Percentiles rank a stretch among this genome's conserved stretches.
phyloP scores from a whole-genome alignment of 169 alveolate genomes.

The Plasmodium falciparum region DNA sequence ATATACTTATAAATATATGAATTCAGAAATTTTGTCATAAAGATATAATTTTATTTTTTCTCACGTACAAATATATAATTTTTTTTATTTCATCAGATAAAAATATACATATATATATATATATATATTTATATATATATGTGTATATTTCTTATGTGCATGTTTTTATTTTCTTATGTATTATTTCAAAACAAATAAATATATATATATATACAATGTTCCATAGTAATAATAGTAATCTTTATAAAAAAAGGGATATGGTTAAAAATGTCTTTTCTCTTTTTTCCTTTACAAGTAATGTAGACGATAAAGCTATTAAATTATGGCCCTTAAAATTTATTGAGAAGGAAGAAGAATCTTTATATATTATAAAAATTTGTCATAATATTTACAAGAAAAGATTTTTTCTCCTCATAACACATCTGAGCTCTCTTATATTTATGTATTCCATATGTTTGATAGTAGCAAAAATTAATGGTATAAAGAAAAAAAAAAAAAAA shows the following conservation, averaged over 20 bases:
- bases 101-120: too few relatives aligned
- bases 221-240: too few relatives aligned
- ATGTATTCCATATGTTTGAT: conserved; percentile 62
- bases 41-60: too few relatives aligned
- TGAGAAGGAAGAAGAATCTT: conserved; percentile 51
- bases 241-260: conserved; percentile 24
- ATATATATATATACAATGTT: too few relatives aligned
- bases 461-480: conserved; percentile 66
- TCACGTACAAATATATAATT: too few relatives aligned
- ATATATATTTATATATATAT: too few relatives aligned
- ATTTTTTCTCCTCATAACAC: conserved; percentile 43
- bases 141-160: too few relatives aligned
- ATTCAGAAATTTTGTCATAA: too few relatives aligned
- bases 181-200: too few relatives aligned
- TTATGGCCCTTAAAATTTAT: conserved; percentile 70
- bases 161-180: too few relatives aligned
- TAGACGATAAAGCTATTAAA: conserved; percentile 35
- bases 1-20: too few relatives aligned
- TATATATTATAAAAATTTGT: conserved; percentile 46
- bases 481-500: neutral
- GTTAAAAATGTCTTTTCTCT: conserved; percentile 52
- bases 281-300: conserved; percentile 60
- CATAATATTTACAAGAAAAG: conserved; percentile 55
- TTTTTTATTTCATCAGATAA: too few relatives aligned
- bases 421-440: conserved; percentile 49